Evolutionary conservation across 768 basidiomycete species (phyloP).

Genomic region (Collybia sp.): DNA sequence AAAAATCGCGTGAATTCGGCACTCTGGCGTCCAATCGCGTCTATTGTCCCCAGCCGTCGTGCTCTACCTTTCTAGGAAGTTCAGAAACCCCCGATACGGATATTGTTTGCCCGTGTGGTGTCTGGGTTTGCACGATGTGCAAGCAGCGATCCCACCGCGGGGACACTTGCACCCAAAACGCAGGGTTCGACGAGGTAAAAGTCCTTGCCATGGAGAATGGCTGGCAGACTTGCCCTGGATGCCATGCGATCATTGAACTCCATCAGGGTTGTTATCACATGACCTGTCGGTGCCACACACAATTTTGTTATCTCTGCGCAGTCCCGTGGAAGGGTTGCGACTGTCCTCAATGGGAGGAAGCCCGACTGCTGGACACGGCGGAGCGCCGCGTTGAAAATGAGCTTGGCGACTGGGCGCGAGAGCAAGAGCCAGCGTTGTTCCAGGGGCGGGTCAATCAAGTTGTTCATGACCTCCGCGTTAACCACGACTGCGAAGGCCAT

Average conservation of each 20-base stretch:
- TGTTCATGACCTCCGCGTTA: constrained; percentile 33
- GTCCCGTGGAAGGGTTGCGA: constrained; percentile 55
- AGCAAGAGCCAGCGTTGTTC: constrained; percentile 21
- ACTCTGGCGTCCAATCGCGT: constrained; percentile 36
- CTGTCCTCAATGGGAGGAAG: constrained; percentile 68
- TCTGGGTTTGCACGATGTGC: constrained; percentile 41
- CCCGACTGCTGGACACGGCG: constrained; percentile 32
- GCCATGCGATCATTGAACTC: constrained; percentile 52
- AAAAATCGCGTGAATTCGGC: constrained; percentile 42
- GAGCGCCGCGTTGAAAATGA: constrained; percentile 41
- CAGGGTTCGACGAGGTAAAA: constrained; percentile 33
- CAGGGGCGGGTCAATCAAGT: constrained; percentile 25
- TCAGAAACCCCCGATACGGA: constrained; percentile 9
- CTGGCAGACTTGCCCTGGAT: constrained; percentile 66
- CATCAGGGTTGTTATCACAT: constrained; percentile 60
- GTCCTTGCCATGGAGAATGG: constrained; percentile 37
- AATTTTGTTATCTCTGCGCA: constrained; percentile 68
- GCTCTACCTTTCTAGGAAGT: constrained; percentile 39
- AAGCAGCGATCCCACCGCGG: constrained; percentile 39
- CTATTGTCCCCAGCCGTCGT: constrained; percentile 45
- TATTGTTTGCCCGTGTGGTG: constrained; percentile 37
- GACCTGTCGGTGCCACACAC: constrained; percentile 49
- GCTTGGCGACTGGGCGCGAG: constrained; percentile 20
- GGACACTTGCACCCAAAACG: constrained; percentile 37
- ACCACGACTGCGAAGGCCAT: constrained; percentile 48